Base-by-base conservation (phyloP, 345 rosid species). In the Anacardium occidentale region DNA sequence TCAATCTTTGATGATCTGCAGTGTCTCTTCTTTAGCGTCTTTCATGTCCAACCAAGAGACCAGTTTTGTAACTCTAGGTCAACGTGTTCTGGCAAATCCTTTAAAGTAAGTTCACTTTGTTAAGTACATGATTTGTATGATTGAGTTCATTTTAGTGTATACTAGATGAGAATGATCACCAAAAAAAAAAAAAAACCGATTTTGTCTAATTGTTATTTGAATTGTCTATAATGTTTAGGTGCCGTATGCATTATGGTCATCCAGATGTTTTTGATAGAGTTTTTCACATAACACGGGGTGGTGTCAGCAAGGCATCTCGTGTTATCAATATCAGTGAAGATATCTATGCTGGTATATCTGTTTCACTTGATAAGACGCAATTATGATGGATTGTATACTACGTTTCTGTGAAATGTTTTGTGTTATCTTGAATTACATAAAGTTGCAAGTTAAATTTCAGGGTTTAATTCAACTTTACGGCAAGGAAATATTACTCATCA, bases 281-380 rank as follows among this genome's bases (percentile, higher is more conserved):
- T 69, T 94, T 94, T 77, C 99, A 94, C 85, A 85, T 94, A 75
- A 92, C 99, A 63, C 89, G 98, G 60, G 99, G 99, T 79, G 99
- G 99, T 55, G 92, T 94, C 81, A 94, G 99, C 96, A 94, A 94
- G 89, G 97, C 99, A 69, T 94, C 99, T 76, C 97, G 98, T 71
- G 86, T 95, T 74, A 95, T 95, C 79, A 95, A 95, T 83, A 92
- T 95, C 71, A 95, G 99, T 67, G 99, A 95, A 85, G 98, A 92
- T 80, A 95, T 95, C 48, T 95, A 40, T 80, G 87, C 99, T 75
- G 99, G 98, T 87, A 80, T 76, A 62, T 10, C 48, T 51, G 20
- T 72, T 61, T 70, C 10, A 14, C 62, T 66, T 54, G 53, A 57
- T 32, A 68, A 26, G 34, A 21, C 18, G 21, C 24, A n/a, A n/a